phyloP scores from a whole-genome alignment of 352 stramenopile species.

The Pythium rhizo-oryzae region DNA sequence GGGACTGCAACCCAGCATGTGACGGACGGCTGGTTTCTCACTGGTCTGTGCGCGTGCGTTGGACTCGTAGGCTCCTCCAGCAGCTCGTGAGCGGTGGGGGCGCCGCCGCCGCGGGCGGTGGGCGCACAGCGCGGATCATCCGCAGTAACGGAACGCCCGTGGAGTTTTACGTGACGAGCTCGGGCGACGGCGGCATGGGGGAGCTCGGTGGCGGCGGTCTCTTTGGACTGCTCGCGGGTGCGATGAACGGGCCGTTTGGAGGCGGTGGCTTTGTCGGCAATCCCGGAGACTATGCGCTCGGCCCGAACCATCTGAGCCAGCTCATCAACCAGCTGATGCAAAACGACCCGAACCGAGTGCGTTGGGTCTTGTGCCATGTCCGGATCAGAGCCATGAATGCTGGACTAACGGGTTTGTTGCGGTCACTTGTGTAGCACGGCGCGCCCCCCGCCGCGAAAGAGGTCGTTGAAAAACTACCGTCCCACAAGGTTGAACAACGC shows the following conservation, averaged over 20 bases:
- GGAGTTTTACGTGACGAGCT: slow-evolving; percentile 78
- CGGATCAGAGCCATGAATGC: no score
- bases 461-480: slow-evolving; percentile 73
- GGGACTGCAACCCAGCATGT: no score
- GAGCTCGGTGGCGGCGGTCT: slow-evolving; percentile 27
- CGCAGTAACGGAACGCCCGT: slow-evolving; percentile 69
- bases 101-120: not conserved
- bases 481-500: slow-evolving; percentile 68
- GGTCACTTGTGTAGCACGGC: slow-evolving; percentile 55
- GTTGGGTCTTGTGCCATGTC: slow-evolving; percentile 1
- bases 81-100: slow-evolving; percentile 23
- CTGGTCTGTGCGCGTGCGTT: not conserved
- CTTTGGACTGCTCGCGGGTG: slow-evolving; percentile 55
- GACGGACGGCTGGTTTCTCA: not conserved
- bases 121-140: slow-evolving; percentile 52
- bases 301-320: slow-evolving; percentile 64
- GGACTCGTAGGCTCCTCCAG: slow-evolving; percentile 23
- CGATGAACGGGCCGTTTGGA: slow-evolving; percentile 39
- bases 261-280: slow-evolving; percentile 56
- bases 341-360: slow-evolving; percentile 84
- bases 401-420: not conserved
- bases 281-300: slow-evolving; percentile 83
- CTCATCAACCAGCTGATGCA: slow-evolving; percentile 91
- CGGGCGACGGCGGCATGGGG: slow-evolving; percentile 41
- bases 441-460: slow-evolving; percentile 77